Percentiles rank a stretch among this genome's conserved stretches.
phyloP scores from a whole-genome alignment of 169 alveolate species.

The Plasmodium vinckei region DNA sequence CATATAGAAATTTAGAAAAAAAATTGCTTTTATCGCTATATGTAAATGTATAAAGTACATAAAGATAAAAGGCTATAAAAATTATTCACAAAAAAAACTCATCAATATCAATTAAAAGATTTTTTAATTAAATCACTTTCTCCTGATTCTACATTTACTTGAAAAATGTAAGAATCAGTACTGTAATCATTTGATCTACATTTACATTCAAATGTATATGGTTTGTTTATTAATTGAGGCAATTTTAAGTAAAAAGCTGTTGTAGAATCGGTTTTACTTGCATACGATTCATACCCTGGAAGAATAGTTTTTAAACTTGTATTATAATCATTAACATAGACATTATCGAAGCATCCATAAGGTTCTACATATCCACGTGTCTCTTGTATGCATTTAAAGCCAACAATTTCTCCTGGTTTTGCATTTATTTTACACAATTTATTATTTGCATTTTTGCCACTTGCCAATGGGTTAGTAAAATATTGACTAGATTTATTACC shows the following conservation, averaged over 20 bases:
- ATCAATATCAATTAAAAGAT: background rate
- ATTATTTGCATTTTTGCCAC: slow-evolving; percentile 4
- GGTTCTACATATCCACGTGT: slow-evolving; percentile 11
- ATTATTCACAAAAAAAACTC: too few species aligned
- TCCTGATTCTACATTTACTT: slow-evolving; percentile 31
- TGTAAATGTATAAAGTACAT: background rate
- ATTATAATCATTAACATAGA: background rate
- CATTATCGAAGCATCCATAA: slow-evolving; percentile 39
- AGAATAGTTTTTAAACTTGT: slow-evolving; percentile 29
- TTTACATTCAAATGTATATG: slow-evolving; percentile 43
- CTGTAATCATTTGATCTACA: slow-evolving; percentile 16
- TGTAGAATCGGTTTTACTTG: background rate
- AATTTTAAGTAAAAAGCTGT: slow-evolving; percentile 36
- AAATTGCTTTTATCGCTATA: too few species aligned
- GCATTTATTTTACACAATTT: slow-evolving; percentile 34
- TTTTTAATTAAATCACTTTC: slow-evolving; percentile 34
- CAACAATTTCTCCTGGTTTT: slow-evolving; percentile 38
- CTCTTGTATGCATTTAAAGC: slow-evolving; percentile 31
- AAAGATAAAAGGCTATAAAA: too few species aligned
- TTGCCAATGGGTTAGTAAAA: slow-evolving; percentile 29
- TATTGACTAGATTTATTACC: slow-evolving; percentile 16
- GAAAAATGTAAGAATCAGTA: slow-evolving; percentile 29
- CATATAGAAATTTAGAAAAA: too few species aligned
- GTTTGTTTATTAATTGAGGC: slow-evolving; percentile 40
- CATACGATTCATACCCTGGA: slow-evolving; percentile 54